Percentiles rank a stretch among this genome's conserved stretches.
These are phyloP conservation scores for Ceratobasidium sp. DNA, from an alignment of 1,284 basidiomycete genomes.

Conservation along the genomic window DNA sequence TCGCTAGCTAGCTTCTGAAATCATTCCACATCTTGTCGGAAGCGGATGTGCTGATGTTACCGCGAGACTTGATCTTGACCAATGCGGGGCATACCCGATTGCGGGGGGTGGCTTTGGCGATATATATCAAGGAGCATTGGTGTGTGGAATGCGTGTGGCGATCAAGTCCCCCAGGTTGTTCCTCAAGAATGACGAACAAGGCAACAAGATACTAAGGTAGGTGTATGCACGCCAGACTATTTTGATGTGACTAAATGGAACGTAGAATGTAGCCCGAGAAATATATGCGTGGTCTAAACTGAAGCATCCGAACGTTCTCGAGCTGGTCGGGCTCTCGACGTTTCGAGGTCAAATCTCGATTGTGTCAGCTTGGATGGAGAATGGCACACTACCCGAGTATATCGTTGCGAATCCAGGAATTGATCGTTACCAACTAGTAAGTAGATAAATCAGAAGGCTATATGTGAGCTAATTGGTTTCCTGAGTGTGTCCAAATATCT, in stretches of 20 bases:
- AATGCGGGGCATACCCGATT: background rate
- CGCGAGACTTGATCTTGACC: background rate
- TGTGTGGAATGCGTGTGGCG: background rate
- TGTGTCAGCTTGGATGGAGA: slow-evolving; percentile 26
- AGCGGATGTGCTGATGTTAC: slow-evolving; percentile 24
- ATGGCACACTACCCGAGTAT: slow-evolving; percentile 5
- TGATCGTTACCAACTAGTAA: background rate
- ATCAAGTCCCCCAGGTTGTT: slow-evolving; percentile 17
- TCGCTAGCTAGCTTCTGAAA: too few relatives aligned
- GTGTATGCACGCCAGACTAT: background rate
- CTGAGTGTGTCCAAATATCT: slow-evolving; percentile 17
- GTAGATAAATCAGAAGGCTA: background rate
- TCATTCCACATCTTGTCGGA: background rate
- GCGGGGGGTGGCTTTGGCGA: slow-evolving; percentile 9
- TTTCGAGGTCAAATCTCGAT: slow-evolving; percentile 24
- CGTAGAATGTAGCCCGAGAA: slow-evolving; percentile 19
- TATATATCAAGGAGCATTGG: background rate
- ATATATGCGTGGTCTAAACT: slow-evolving; percentile 30
- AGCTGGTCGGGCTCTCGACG: background rate
- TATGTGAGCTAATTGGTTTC: background rate
- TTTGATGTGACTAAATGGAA: too few relatives aligned
- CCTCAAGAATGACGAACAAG: background rate
- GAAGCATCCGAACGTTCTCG: slow-evolving; percentile 15
- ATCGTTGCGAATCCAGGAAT: background rate
- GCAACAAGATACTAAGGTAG: background rate